Percentiles rank a stretch among this genome's conserved stretches.
Evolutionary conservation across 176 grass and related monocot species (phyloP).

Genomic region (Carex cristatella): DNA sequence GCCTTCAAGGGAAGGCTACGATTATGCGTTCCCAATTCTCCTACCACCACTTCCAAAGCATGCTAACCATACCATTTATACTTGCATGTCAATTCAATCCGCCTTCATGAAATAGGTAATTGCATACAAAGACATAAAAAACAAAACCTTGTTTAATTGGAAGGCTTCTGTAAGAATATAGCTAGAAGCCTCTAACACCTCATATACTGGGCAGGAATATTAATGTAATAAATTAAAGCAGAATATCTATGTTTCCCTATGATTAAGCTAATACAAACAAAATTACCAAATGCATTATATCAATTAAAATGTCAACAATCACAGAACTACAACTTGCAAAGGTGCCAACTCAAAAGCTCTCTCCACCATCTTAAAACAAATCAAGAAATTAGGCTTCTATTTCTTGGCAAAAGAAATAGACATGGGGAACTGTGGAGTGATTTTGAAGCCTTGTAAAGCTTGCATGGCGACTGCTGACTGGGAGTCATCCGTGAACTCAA

Average conservation of each 20-base stretch:
- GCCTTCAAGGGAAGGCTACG: constrained; percentile 54
- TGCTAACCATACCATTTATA: neutral
- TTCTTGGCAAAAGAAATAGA: constrained; percentile 81
- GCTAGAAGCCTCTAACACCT: neutral
- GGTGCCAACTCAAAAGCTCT: neutral
- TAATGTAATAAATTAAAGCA: neutral
- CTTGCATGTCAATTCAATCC: neutral
- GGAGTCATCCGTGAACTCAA: constrained; percentile 76
- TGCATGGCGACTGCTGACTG: constrained; percentile 84
- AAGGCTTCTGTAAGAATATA: neutral
- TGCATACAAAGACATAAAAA: neutral
- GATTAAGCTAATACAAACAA: constrained; percentile 5
- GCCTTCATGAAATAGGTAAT: neutral
- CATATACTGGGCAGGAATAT: neutral
- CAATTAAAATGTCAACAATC: neutral
- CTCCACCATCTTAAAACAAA: neutral
- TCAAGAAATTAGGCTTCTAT: constrained; percentile 27
- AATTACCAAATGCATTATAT: neutral
- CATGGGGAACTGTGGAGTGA: constrained; percentile 85
- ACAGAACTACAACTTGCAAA: constrained; percentile 1
- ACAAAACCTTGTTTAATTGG: neutral
- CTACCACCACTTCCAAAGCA: constrained; percentile 24
- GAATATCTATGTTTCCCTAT: neutral
- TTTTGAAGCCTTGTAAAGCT: constrained; percentile 94
- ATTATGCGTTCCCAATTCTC: constrained; percentile 29